A percentile compares a stretch with the other conserved stretches of the same genome.
Conservation (phyloP, 2,329 filamentous ascomycete genomes). For the Scytalidium lignicola region DNA sequence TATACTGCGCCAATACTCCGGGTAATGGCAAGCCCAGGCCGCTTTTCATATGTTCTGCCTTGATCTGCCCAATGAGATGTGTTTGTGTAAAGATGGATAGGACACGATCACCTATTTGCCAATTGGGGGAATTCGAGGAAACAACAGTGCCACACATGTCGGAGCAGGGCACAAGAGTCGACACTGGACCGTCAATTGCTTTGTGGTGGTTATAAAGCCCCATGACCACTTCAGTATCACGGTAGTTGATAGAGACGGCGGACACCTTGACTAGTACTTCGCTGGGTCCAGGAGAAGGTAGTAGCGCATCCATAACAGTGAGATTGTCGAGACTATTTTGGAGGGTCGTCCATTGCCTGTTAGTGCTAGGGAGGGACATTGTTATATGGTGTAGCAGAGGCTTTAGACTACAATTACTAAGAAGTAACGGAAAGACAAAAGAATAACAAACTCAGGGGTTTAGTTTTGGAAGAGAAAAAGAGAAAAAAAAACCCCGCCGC, state of each 20-base stretch:
- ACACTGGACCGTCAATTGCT: conserved; percentile 32
- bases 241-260: conserved; percentile 23
- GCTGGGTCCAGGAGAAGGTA: conserved; percentile 42
- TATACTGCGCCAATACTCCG: conserved; percentile 54
- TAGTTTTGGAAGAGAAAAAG: no score
- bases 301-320: conserved; percentile 34
- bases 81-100: conserved; percentile 58
- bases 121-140: conserved; percentile 38
- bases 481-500: no score
- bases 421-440: no score
- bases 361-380: conserved; percentile 19
- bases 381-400: no score
- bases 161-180: conserved; percentile 57
- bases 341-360: conserved; percentile 48
- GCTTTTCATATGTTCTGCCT: conserved; percentile 31
- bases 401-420: no score
- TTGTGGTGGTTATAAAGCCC: conserved; percentile 60
- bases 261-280: conserved; percentile 35
- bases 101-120: conserved; percentile 59
- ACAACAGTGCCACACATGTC: conserved; percentile 65
- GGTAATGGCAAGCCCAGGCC: conserved; percentile 56
- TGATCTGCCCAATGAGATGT: conserved; percentile 29
- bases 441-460: no score
- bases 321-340: conserved; percentile 54
- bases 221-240: conserved; percentile 21